Base-by-base conservation (phyloP, 805 yeast genomes). In the Ogataea pilisensis region DNA sequence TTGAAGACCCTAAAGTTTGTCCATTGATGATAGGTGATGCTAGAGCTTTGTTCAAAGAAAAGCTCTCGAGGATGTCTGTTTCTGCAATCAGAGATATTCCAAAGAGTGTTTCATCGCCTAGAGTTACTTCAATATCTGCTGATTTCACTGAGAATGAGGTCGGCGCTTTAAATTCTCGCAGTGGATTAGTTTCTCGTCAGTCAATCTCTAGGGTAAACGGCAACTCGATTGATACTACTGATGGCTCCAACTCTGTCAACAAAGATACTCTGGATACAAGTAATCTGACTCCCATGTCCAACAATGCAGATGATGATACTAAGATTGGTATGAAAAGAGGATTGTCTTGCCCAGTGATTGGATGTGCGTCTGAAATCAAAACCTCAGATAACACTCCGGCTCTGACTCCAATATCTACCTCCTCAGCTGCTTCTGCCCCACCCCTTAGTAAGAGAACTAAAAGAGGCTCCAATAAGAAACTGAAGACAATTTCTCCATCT, bases 21-120 rank as follows among this genome's bases (percentile, higher is more conserved):
- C 75, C 75, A 1, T 45, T 70, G 45, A 70, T 70, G 73, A 62
- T 69, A 32, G 72, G 72, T 34, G 74, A 70, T 47, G 69, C 68
- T 3, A 54, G 66, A 31, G 63, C 62, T 8, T 34, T 64, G 24
- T 65, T 65, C 47, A 60, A 64, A 30, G 68, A 63, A 39, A 61
- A 57, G 37, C 42, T 63, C 14, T 51, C 64, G 2, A 46, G 61
- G 39, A 56, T 57, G 58, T 58, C 60, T 22, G 47, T 57, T 2
- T 54, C 63, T 35, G 60, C 65, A 2, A 41, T 59, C 8, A 48
- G 63, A 39, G 61, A 53, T 17, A 25, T 45, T 11, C 51, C 57
- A 4, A 49, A 49, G 21, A 34, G 37, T 31, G 31, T 29, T 14
- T 5, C 31, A n/a, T 45, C 56, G 12, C 61, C 60, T 3, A 45